A percentile compares a stretch with the other conserved stretches of the same genome.
Evolutionary conservation across 2,329 filamentous ascomycete species (phyloP).

Genomic region (Chaetomiaceae sp.): DNA sequence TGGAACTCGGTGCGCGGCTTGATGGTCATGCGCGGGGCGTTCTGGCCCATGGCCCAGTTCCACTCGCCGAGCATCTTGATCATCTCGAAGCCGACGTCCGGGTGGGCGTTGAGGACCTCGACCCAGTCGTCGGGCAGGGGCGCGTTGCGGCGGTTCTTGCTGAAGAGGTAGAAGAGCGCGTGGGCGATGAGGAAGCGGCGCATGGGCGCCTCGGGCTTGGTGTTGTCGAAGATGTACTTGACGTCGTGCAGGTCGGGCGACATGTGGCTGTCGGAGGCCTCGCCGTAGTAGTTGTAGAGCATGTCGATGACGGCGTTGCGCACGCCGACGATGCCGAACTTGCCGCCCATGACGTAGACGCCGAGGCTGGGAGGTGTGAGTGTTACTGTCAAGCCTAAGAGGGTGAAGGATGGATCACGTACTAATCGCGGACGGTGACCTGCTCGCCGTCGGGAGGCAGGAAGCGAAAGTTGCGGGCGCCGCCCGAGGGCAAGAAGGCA

Average conservation of each 20-base stretch:
- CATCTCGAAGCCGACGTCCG: slow-evolving; percentile 19
- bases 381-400: background rate
- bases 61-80: slow-evolving; percentile 24
- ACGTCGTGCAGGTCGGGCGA: slow-evolving; percentile 23
- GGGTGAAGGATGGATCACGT: background rate
- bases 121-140: slow-evolving; percentile 20
- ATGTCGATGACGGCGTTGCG: slow-evolving; percentile 26
- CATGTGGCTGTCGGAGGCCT: slow-evolving; percentile 9
- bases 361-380: slow-evolving; percentile 17
- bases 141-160: slow-evolving; percentile 9
- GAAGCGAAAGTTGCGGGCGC: slow-evolving; percentile 19
- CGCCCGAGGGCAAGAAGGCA: slow-evolving; percentile 18
- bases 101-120: slow-evolving; percentile 9
- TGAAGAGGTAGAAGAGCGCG: slow-evolving; percentile 22
- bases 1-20: slow-evolving; percentile 23
- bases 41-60: slow-evolving; percentile 24
- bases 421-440: slow-evolving; percentile 24
- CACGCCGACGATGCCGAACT: slow-evolving; percentile 21
- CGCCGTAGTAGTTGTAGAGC: slow-evolving; percentile 25
- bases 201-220: slow-evolving; percentile 18
- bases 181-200: slow-evolving; percentile 24
- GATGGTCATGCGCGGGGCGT: slow-evolving; percentile 23
- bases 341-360: slow-evolving; percentile 26
- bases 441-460: slow-evolving; percentile 13
- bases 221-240: slow-evolving; percentile 24